A percentile compares a stretch with the other conserved stretches of the same genome.
Evolutionary conservation across 2,329 filamentous ascomycete genomes (phyloP).

Genomic region (Calonectria honghensis): DNA sequence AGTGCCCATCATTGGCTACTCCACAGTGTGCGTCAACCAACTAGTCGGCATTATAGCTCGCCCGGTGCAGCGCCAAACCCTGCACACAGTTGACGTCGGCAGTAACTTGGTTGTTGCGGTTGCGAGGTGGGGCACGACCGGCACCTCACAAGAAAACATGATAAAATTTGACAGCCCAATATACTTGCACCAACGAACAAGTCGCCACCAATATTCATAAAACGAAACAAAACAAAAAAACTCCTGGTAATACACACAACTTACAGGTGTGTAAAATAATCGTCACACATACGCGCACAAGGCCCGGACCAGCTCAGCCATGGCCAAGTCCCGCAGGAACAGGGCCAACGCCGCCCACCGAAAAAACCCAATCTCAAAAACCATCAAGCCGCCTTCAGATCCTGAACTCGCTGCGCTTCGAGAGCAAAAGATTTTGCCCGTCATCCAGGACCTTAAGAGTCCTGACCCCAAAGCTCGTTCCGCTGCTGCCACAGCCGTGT

Average conservation of each 20-base stretch:
- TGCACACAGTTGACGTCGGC: constrained; percentile 8
- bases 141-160: constrained; percentile 23
- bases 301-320: constrained; percentile 54
- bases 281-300: neutral
- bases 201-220: constrained; percentile 9
- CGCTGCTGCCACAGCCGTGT: constrained; percentile 75
- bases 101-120: constrained; percentile 28
- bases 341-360: constrained; percentile 69
- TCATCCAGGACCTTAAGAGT: constrained; percentile 76
- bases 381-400: constrained; percentile 77
- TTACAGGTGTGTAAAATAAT: neutral
- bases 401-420: constrained; percentile 78
- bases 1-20: neutral
- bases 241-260: neutral
- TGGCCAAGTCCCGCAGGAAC: constrained; percentile 77
- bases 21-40: neutral
- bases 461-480: constrained; percentile 76
- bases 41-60: neutral
- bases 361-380: constrained; percentile 74
- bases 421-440: constrained; percentile 78
- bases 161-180: constrained; percentile 31
- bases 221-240: neutral
- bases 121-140: constrained; percentile 40
- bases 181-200: constrained; percentile 10
- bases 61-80: constrained; percentile 7